Base-by-base conservation (phyloP, 495 filamentous ascomycete genomes). In the Umbilicaria muhlenbergii region DNA sequence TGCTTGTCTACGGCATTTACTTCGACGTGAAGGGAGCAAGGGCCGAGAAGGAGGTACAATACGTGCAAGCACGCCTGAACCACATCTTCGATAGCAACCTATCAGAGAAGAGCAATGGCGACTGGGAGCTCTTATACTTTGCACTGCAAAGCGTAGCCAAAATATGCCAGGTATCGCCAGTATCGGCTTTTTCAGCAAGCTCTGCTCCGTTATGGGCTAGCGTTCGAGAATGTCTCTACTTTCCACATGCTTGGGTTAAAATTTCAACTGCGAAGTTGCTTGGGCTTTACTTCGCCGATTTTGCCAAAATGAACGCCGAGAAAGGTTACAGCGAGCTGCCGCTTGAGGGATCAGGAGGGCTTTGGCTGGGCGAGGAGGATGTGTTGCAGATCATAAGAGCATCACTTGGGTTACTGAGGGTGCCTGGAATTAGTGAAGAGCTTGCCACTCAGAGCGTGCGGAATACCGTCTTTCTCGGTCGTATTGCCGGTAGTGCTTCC, bases 1-100 rank as follows among this genome's bases (percentile, higher is more conserved):
- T 95, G 32, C 87, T 88, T 51, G 71, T 77, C 13, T 93, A 86
- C 64, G 73, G 75, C 3, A 73, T 93, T 6, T 94, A 83, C 60
- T 81, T 92, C 48, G 85, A 94, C 39, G 70, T 68, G 2, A 68
- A 75, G 19, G 74, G 70, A 36, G 65, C 65, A 4, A 73, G 71
- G 43, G 76, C 75, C 45, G 72, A 73, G 36, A 82, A 80, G 51
- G 74, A 86, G 51, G 51, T 74, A 15, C 58, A 63, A 0, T 72
- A 61, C 32, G 56, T 72, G 3, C 15, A 44, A 46, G 56, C 12
- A 46, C 58, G 11, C 52, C 61, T 49, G 55, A 83, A 12, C 60
- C 64, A 4, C 48, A 64, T 14, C 47, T 72, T 61, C 50, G 75
- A 56, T 66, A 58, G 70, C 7, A 63, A 68, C 34, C 47, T 70